Evolutionary conservation across 2,329 filamentous ascomycete species (phyloP), one percentile per base, ranked within the genome.

Genomic region (Paracorniculantispora psalliotae): DNA sequence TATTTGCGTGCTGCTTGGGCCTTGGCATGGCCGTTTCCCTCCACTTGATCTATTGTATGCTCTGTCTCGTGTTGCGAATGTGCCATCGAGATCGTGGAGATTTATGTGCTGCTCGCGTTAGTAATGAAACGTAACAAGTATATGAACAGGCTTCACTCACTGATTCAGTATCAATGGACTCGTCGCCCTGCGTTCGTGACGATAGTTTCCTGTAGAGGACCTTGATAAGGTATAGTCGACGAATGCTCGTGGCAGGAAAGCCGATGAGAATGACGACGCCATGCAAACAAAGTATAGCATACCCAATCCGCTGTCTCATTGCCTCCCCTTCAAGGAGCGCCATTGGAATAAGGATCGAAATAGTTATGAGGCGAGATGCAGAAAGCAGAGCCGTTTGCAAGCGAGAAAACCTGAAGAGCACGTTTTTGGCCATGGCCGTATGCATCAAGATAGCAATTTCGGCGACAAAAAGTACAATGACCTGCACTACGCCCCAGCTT

Each of bases 401-500:
- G 4, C 39, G 39, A 30, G 52, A 54, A 44, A 55, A 44, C 39
- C 52, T 44, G n/a, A 55, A 55, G 2, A 26, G 12, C 12, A 3
- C 13, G n/a, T 25, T 35, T 19, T 35, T 43, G 28, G 6, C 19
- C 37, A 46, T 15, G 25, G 39, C 39, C 17, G 52, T 46, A 19
- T 55, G 52, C 17, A 46, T 23, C n/a, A 55, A 39, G 28, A 46
- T 44, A 44, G n/a, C 39, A 43, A 21, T 35, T 35, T 55, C 52
- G 26, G 37, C 13, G 39, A 43, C 41, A 41, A 39, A 21, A 15
- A 56, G 46, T 43, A 61, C 41, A 39, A 49, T 55, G 23, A 37
- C 17, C 37, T 58, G 46, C 37, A 63, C 41, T 30, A 61, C 26
- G 49, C 57, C 52, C 37, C 26, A 48, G 19, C n/a, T 23, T 30